phyloP scores from a whole-genome alignment of 805 yeast species.

The Hanseniaspora valbyensis region DNA sequence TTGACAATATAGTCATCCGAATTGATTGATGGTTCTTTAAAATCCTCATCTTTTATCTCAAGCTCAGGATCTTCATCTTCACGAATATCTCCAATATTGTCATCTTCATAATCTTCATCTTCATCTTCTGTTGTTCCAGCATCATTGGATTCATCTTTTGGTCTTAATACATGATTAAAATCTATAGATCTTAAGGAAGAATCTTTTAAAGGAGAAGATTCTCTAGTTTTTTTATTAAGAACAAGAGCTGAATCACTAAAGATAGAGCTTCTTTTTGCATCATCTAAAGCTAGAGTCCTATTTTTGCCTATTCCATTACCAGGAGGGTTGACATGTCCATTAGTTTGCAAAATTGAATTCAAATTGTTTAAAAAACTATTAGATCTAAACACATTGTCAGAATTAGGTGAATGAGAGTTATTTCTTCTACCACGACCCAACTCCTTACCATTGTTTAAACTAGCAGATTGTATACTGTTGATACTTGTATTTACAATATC shows the following conservation, averaged over 20 bases:
- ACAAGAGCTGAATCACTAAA: conserved; percentile 11
- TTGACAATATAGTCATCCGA: conserved; percentile 6
- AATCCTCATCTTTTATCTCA: not conserved
- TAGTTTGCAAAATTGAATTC: conserved; percentile 3
- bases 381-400: not conserved
- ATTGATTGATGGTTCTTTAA: not conserved
- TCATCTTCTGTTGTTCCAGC: not conserved
- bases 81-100: not conserved
- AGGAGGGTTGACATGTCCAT: not conserved
- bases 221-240: not conserved
- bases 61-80: not conserved
- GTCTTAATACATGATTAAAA: not conserved
- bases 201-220: not conserved
- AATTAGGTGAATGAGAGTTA: not conserved
- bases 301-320: not conserved
- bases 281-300: too few species aligned
- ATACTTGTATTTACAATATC: not conserved
- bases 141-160: not conserved
- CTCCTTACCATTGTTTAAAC: too few species aligned
- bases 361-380: conserved; percentile 1
- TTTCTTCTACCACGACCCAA: not conserved
- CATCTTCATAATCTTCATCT: not conserved
- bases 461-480: not conserved
- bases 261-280: not conserved
- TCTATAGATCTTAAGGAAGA: not conserved